Conservation (phyloP, 1,139 yeast genomes). For the Candida sp. region DNA sequence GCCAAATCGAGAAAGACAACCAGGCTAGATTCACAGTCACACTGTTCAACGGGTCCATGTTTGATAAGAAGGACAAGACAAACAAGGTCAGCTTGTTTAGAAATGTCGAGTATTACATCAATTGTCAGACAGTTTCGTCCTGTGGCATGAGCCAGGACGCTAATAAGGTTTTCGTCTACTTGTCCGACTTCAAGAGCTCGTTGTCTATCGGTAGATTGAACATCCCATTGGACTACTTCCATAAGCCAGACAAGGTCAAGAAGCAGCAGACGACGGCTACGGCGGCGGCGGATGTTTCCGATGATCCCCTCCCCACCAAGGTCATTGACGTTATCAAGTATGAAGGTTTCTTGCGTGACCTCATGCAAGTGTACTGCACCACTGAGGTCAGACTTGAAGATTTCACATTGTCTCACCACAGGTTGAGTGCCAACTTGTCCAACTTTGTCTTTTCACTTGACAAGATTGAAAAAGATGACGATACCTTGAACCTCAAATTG, state of each 20-base stretch:
- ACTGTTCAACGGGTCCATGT: conserved; percentile 34
- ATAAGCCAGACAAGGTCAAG: conserved; percentile 1
- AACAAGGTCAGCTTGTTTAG: conserved; percentile 25
- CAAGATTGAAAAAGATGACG: conserved; percentile 15
- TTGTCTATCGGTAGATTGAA: conserved; percentile 30
- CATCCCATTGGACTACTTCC: conserved; percentile 28
- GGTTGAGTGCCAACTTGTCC: conserved; percentile 20
- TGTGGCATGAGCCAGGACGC: conserved; percentile 21
- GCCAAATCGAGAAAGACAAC: conserved; percentile 21
- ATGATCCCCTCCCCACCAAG: background rate
- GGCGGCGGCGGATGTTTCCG: background rate
- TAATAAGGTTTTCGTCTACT: conserved; percentile 13
- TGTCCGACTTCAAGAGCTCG: conserved; percentile 22
- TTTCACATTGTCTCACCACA: conserved; percentile 24
- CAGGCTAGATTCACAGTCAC: conserved; percentile 25
- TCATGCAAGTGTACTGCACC: conserved; percentile 15
- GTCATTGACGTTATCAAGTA: conserved; percentile 12
- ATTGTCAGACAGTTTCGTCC: conserved; percentile 27
- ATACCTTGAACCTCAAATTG: conserved; percentile 11
- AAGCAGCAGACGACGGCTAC: no score
- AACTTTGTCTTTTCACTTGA: conserved; percentile 22
- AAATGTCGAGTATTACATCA: conserved; percentile 32
- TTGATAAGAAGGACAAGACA: conserved; percentile 19
- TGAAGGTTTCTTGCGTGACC: conserved; percentile 8
- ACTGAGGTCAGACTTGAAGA: conserved; percentile 35